Evolutionary conservation across 768 basidiomycete genomes (phyloP), one percentile per base, ranked within the genome.

Genomic region (Leccinellum albellum): DNA sequence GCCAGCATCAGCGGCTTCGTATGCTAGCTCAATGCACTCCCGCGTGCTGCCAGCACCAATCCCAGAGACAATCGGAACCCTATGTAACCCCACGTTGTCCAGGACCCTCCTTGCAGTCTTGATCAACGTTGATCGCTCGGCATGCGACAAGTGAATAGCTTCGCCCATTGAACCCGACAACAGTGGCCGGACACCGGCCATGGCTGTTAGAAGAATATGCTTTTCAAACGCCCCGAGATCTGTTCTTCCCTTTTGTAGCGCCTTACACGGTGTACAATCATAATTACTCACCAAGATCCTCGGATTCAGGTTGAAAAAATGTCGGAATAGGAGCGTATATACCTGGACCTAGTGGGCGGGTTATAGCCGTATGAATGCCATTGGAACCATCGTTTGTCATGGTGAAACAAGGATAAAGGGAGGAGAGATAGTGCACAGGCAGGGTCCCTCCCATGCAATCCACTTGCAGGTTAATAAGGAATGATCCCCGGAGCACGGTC

Each of bases 161-260:
- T 95, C 93, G 62, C 93, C 87, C 89, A 90, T 90, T 5, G 89
- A 88, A 17, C 92, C 92, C 32, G 85, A 80, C 50, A 93, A 75
- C 59, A 95, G 75, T 15, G 88, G 88, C 8, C 75, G 80, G 61
- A 91, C 85, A 24, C 89, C 89, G 13, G 83, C 86, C 50, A 74
- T 73, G 9, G 88, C 90, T 48, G 85, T 74, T 45, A 78, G 79
- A 53, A 82, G 74, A 45, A 91, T 78, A 73, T 93, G 91, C 9
- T 75, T 71, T 65, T 86, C 79, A 64, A 94, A 88, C 0, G 87
- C 71, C 14, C 78, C 76, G 32, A 94, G 69, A 72, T 94, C 92
- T 59, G 48, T 50, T 40, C 44, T 50, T 42, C 21, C 37, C 17
- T 15, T 66, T 14, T 59, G 58, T 42, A 50, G 47, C 12, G 42